These are phyloP conservation scores for Fusarium redolens DNA, from an alignment of 2,329 filamentous ascomycete species.

Conservation along the genomic window DNA sequence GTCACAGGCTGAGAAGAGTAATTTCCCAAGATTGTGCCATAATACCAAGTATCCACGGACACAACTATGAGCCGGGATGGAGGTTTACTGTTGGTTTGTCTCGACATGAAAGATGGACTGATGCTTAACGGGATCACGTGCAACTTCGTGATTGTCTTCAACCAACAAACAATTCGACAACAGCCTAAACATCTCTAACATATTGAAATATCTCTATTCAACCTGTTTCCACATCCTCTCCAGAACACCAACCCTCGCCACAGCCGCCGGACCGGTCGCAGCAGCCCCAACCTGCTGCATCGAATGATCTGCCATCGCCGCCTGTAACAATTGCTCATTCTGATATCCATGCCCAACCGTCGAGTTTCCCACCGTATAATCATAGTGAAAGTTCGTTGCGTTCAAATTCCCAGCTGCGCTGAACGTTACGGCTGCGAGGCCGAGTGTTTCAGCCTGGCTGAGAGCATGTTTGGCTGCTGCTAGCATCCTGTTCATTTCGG, in stretches of 20 bases:
- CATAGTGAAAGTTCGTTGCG: background rate
- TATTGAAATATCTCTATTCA: background rate
- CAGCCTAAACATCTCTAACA: background rate
- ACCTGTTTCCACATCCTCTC: background rate
- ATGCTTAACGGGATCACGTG: background rate
- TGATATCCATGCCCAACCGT: background rate
- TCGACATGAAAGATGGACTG: background rate
- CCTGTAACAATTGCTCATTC: background rate
- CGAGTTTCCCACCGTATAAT: background rate
- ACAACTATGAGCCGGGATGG: no score
- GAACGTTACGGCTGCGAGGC: background rate
- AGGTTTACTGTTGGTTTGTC: background rate
- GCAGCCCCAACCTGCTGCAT: background rate
- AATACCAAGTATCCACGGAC: no score
- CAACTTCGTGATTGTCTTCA: background rate
- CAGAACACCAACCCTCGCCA: background rate
- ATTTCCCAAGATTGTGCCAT: no score
- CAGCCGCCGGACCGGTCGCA: background rate
- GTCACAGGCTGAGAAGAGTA: no score
- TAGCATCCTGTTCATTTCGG: background rate
- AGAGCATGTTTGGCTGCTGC: background rate
- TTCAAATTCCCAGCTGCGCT: background rate
- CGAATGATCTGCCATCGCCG: background rate
- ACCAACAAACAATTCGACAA: background rate
- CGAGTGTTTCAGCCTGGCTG: background rate